Base-by-base conservation (phyloP, 2,329 filamentous ascomycete genomes). In the Fusarium buharicum region DNA sequence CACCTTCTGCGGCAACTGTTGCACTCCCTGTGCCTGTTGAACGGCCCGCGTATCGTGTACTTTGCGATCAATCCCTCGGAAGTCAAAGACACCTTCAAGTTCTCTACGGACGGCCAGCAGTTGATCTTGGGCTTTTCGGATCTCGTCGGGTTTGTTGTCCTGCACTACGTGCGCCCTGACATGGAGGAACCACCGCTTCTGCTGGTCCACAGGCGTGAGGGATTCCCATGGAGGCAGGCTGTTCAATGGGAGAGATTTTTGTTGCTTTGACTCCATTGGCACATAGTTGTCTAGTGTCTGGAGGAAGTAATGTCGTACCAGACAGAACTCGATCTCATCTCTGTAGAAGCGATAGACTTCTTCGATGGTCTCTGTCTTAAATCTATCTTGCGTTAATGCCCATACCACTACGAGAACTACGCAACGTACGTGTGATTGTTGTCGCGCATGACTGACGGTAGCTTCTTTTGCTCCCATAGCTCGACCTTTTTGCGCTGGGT, bases 101-200 rank as follows among this genome's bases (percentile, higher is more conserved):
- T 84, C 79, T 12, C 73, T 74, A 30, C 79, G 76, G 2, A 82
- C 73, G 1, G 72, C 75, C 16, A 81, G 62, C 6, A 89, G 74
- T 59, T 81, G 77, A n/a, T 83, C 82, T 36, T 82, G 79, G 0
- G 78, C 84, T 63, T 84, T 81, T 39, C 81, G 77, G 27, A 87
- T 78, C 68, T 85, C 84, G 33, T 86, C 84, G 0, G 84, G 85
- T 47, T 84, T 81, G 62, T 79, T 84, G 49, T 86, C 84, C 55
- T 87, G 84, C 8, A 80, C 63, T 3, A 87, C 83, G 46, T 84
- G 78, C 2, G 79, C 74, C 55, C 80, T 84, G 54, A 86, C 81
- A 31, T 79, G 79, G 27, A 89, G 75, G 46, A 85, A 78, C 86
- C 86, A 88, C 31, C 78, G 75, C 47, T 77, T 75, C 46, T 80